Conservation (phyloP, 2,329 filamentous ascomycete species). For the Coniochaeta hoffmannii region DNA sequence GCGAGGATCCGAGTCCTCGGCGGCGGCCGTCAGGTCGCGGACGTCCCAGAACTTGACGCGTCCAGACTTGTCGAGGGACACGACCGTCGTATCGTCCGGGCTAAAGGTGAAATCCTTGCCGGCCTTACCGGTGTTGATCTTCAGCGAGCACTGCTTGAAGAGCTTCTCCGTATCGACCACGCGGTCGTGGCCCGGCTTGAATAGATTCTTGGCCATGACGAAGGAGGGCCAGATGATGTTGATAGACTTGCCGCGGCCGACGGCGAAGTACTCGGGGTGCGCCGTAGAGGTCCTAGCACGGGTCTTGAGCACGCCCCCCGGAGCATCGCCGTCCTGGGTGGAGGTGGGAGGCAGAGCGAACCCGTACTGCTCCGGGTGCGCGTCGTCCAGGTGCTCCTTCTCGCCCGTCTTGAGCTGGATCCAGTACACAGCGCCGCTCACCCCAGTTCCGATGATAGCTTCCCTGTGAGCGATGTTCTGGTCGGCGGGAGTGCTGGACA, state of each 20-base stretch:
- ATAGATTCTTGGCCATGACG: slow-evolving; percentile 54
- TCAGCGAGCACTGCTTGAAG: slow-evolving; percentile 77
- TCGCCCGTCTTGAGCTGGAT: slow-evolving; percentile 69
- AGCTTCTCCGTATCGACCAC: slow-evolving; percentile 83
- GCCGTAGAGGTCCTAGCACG: slow-evolving; percentile 82
- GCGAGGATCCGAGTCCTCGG: slow-evolving; percentile 42
- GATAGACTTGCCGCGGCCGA: slow-evolving; percentile 93
- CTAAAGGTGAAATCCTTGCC: slow-evolving; percentile 98
- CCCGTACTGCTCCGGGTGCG: slow-evolving; percentile 74
- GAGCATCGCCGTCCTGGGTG: slow-evolving; percentile 80
- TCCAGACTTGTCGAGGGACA: slow-evolving; percentile 93
- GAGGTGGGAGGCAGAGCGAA: slow-evolving; percentile 84
- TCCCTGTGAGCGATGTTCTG: slow-evolving; percentile 56
- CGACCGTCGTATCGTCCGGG: slow-evolving; percentile 89
- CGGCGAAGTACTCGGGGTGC: slow-evolving; percentile 89
- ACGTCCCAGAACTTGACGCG: slow-evolving; percentile 98
- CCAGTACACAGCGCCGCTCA: slow-evolving; percentile 97
- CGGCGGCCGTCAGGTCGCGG: slow-evolving; percentile 58
- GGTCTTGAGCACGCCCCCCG: slow-evolving; percentile 90
- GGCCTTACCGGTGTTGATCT: slow-evolving; percentile 95
- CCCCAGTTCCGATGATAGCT: slow-evolving; percentile 82
- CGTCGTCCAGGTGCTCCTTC: slow-evolving; percentile 72
- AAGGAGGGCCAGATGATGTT: slow-evolving; percentile 72
- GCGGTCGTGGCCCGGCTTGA: slow-evolving; percentile 57
- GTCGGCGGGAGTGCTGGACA: slow-evolving; percentile 61